Evolutionary conservation across 2,329 filamentous ascomycete genomes (phyloP).

Genomic region (Monilinia vaccinii-corymbosi): DNA sequence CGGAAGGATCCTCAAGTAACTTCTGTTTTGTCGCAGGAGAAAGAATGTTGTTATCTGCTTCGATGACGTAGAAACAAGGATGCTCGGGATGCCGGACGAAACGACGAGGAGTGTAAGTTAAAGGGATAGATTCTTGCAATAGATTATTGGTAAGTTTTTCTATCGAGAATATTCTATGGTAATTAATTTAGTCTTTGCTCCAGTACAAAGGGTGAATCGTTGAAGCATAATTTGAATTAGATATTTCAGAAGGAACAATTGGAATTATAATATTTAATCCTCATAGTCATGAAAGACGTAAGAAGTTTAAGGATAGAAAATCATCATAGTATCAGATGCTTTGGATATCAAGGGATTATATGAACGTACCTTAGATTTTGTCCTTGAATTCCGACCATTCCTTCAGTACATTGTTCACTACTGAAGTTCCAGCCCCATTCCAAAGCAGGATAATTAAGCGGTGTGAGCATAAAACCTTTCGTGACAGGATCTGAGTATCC

Average conservation of each 20-base stretch:
- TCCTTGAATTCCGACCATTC: constrained; percentile 87
- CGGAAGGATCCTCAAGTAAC: constrained; percentile 61
- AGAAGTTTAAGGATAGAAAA: constrained; percentile 34
- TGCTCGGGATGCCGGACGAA: constrained; percentile 82
- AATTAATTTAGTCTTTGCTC: constrained; percentile 30
- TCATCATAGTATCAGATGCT: constrained; percentile 31
- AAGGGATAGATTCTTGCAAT: constrained; percentile 74
- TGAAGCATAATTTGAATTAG: constrained; percentile 16
- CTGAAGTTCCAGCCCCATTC: constrained; percentile 97
- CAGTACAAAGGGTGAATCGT: not conserved
- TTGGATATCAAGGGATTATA: constrained; percentile 12
- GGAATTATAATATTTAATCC: constrained; percentile 55
- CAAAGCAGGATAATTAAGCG: constrained; percentile 76
- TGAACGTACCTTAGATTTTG: constrained; percentile 70
- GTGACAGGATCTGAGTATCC: constrained; percentile 85
- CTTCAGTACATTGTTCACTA: constrained; percentile 86
- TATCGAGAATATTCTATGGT: constrained; percentile 74
- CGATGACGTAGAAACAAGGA: constrained; percentile 86
- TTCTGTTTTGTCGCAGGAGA: constrained; percentile 68
- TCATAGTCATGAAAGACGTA: constrained; percentile 32
- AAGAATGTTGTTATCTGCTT: constrained; percentile 87
- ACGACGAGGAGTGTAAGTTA: constrained; percentile 84
- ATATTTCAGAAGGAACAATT: constrained; percentile 96
- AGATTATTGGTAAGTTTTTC: constrained; percentile 80
- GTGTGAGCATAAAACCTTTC: constrained; percentile 84